These are phyloP conservation scores for Rhizopogon parksii DNA, from an alignment of 1,284 basidiomycete species.

Conservation along the genomic window DNA sequence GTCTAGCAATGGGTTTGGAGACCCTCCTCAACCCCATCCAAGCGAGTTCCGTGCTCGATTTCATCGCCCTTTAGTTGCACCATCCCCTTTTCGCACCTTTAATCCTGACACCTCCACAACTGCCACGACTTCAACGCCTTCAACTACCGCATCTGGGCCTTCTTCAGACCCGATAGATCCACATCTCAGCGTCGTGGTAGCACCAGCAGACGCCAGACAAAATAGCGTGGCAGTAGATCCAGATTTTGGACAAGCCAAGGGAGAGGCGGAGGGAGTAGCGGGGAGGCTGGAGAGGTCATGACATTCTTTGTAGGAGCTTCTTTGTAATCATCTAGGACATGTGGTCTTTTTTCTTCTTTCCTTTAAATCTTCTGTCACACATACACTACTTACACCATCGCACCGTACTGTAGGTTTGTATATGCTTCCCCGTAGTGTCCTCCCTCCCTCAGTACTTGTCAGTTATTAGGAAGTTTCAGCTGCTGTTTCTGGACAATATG, in stretches of 20 bases:
- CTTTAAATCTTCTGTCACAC: neutral
- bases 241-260: constrained; percentile 18
- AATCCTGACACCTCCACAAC: constrained; percentile 26
- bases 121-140: constrained; percentile 30
- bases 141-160: constrained; percentile 34
- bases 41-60: constrained; percentile 68
- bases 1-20: constrained; percentile 25
- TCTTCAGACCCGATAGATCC: constrained; percentile 43
- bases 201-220: constrained; percentile 18
- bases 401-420: neutral
- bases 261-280: constrained; percentile 20
- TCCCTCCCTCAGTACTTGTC: neutral
- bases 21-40: constrained; percentile 27
- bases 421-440: neutral
- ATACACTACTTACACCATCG: neutral
- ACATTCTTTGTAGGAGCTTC: neutral
- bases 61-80: constrained; percentile 55
- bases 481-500: no score
- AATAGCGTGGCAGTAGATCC: constrained; percentile 17
- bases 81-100: constrained; percentile 53
- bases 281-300: constrained; percentile 13
- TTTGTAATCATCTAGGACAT: neutral
- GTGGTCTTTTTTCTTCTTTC: neutral
- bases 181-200: constrained; percentile 30
- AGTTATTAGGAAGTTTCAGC: no score